phyloP scores from a whole-genome alignment of 2,329 filamentous ascomycete genomes.

The Pestalotiopsis sp. region DNA sequence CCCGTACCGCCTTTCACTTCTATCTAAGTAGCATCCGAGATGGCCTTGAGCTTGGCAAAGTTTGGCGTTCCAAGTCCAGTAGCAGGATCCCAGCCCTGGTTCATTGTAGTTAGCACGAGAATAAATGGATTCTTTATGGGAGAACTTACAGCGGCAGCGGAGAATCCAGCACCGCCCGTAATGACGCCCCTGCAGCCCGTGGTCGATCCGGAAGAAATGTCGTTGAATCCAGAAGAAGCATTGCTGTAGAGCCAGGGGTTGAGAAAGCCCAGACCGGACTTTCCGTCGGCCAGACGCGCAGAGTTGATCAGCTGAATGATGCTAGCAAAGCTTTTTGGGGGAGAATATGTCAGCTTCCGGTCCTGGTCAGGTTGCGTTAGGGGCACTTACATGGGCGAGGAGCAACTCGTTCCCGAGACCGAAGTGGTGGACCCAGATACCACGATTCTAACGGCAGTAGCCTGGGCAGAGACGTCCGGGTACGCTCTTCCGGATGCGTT shows the following conservation, averaged over 20 bases:
- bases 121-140: slow-evolving; percentile 24
- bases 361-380: no score
- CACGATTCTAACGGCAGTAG: slow-evolving; percentile 38
- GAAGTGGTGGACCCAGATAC: slow-evolving; percentile 33
- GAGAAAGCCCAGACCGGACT: slow-evolving; percentile 54
- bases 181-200: slow-evolving; percentile 35
- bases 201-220: slow-evolving; percentile 44
- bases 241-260: slow-evolving; percentile 45
- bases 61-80: slow-evolving; percentile 34
- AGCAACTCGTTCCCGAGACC: slow-evolving; percentile 41
- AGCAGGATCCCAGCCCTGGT: slow-evolving; percentile 35
- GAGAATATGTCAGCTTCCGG: no score
- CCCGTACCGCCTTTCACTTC: not conserved
- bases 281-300: slow-evolving; percentile 49
- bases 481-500: slow-evolving; percentile 46
- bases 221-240: slow-evolving; percentile 44
- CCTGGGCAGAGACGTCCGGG: slow-evolving; percentile 55
- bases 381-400: slow-evolving; percentile 45
- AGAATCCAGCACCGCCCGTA: slow-evolving; percentile 6
- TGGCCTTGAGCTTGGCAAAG: slow-evolving; percentile 5
- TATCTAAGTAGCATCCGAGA: not conserved
- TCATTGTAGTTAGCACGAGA: not conserved
- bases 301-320: slow-evolving; percentile 60
- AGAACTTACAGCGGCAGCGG: slow-evolving; percentile 4
- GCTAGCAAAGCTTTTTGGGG: slow-evolving; percentile 40